Evolutionary conservation across 768 basidiomycete genomes (phyloP), one percentile per base, ranked within the genome.

Genomic region (Termitomyces sp.): DNA sequence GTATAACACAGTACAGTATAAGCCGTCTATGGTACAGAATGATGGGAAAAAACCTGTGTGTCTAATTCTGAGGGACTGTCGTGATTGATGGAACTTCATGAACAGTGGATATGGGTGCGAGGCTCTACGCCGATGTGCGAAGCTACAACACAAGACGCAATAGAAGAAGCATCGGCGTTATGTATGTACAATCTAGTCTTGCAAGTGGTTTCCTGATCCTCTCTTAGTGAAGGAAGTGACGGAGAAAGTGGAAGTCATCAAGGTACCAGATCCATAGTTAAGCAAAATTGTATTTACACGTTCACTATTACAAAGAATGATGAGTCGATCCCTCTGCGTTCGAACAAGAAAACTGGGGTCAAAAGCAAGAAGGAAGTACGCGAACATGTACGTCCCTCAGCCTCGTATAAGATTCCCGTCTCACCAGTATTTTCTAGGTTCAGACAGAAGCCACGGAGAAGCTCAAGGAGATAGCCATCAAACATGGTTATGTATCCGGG

Each of bases 311-410:
- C 7, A 1, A 14, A 89, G 86, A 82, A 85, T 51, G 85, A 89
- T 55, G 67, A 70, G 3, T 76, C 83, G 0, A 89, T 90, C 33
- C 88, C 89, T 6, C 54, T 77, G 5, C 83, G 86, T 6, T 77
- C 83, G 5, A 89, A 73, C 64, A 90, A 89, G 70, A 89, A 87
- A 67, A 82, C 83, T 21, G 87, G 87, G 6, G 75, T 76, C 0
- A 85, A 79, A 69, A 86, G 86, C 62, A 91, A 90, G 68, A 90
- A 88, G 66, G 86, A 90, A 67, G 68, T 86, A 7, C 79, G 86
- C 42, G 88, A 90, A 67, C 72, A 84, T 71, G 88, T 87, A 66
- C 19, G 69, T 49, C 33, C 35, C 41, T 19, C 48, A 41, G 35
- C 10, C 19, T n/a, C 26, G 19, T 5, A 30, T 19, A 23, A 10